Conservation (phyloP, 2,329 filamentous ascomycete species). For the Coniochaeta hoffmannii region DNA sequence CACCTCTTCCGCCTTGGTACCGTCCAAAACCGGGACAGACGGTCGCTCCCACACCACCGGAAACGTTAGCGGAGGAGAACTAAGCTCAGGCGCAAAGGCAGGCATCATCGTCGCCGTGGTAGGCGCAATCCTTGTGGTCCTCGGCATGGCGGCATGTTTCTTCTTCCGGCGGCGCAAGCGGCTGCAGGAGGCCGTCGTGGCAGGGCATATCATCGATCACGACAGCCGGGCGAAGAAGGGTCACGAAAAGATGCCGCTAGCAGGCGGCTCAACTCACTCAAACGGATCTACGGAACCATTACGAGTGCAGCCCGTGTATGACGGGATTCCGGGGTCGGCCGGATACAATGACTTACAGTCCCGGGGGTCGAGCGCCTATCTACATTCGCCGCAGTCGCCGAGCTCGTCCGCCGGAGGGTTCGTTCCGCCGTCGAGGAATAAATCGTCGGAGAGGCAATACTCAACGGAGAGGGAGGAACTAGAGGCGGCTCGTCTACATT, state of each 20-base stretch:
- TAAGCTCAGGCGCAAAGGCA: conserved; percentile 15
- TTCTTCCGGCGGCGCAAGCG: conserved; percentile 15
- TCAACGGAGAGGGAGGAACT: background rate
- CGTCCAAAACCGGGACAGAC: background rate
- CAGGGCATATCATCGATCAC: conserved; percentile 7
- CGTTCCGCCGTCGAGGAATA: background rate
- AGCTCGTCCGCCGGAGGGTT: conserved; percentile 11
- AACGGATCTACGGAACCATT: background rate
- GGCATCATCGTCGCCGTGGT: conserved; percentile 15
- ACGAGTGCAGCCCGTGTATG: conserved; percentile 15
- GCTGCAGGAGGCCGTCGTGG: conserved; percentile 8
- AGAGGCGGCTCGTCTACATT: background rate
- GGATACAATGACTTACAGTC: conserved; percentile 19
- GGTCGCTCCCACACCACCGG: background rate
- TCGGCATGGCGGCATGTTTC: conserved; percentile 16
- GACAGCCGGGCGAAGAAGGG: conserved; percentile 11
- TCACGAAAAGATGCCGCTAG: conserved; percentile 8
- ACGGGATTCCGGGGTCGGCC: conserved; percentile 18
- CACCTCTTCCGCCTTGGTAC: background rate
- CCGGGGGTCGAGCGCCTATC: conserved; percentile 12
- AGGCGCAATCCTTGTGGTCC: conserved; percentile 10
- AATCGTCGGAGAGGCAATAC: background rate
- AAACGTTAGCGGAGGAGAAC: conserved; percentile 6
- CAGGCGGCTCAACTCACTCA: conserved; percentile 4
- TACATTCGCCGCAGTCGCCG: conserved; percentile 11